Evolutionary conservation across 208 protist species (phyloP).

Genomic region (Crithidia thermophila): DNA sequence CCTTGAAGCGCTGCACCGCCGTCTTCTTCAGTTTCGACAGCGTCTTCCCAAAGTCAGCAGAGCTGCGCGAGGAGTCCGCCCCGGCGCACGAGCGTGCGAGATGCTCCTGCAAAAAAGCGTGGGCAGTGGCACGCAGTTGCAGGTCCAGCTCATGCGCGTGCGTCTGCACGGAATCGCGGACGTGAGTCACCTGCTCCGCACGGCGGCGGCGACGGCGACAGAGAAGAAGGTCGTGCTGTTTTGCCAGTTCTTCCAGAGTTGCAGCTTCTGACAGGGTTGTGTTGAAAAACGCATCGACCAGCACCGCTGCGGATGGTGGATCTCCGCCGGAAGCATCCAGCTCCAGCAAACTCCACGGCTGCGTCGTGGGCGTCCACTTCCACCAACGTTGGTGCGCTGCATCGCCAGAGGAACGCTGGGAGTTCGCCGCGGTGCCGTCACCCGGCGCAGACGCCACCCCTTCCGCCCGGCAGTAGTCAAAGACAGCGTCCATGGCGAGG

Average conservation of each 20-base stretch:
- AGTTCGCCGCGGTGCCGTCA: neutral
- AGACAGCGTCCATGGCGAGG: slow-evolving; percentile 48
- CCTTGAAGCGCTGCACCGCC: slow-evolving; percentile 20
- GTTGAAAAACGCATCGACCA: slow-evolving; percentile 17
- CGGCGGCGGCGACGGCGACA: no score
- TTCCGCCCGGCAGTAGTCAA: slow-evolving; percentile 35
- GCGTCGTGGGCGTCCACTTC: slow-evolving; percentile 31
- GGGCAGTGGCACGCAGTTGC: slow-evolving; percentile 47
- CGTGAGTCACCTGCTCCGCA: neutral
- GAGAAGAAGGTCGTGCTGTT: no score
- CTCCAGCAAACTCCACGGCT: slow-evolving; percentile 30
- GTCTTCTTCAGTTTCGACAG: slow-evolving; percentile 8
- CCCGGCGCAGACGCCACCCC: neutral
- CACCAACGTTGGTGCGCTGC: neutral
- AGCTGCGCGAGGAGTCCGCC: neutral
- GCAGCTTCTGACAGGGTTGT: slow-evolving; percentile 8
- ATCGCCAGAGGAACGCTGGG: neutral
- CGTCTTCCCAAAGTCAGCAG: neutral
- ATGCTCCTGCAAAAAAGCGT: slow-evolving; percentile 29
- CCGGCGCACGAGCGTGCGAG: neutral
- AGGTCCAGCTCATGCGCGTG: slow-evolving; percentile 40
- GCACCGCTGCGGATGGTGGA: neutral
- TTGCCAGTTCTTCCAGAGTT: neutral
- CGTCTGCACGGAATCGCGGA: neutral
- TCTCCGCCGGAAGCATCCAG: neutral